Conservation (phyloP, 768 basidiomycete genomes). For the Tylopilus felleus region DNA sequence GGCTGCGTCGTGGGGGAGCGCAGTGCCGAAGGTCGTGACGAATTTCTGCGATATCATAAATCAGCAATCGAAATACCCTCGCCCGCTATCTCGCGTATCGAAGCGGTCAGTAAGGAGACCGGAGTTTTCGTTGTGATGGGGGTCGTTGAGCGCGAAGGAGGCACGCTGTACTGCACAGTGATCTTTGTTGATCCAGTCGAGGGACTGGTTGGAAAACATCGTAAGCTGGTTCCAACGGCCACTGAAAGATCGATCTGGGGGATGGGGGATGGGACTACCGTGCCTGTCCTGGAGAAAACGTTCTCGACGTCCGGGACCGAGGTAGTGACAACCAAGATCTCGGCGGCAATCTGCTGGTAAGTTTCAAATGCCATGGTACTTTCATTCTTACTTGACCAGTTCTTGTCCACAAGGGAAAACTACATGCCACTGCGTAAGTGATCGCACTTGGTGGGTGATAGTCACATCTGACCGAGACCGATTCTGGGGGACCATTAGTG, state of each 20-base stretch:
- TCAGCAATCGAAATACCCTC: constrained; percentile 60
- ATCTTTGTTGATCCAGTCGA: constrained; percentile 52
- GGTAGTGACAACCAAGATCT: constrained; percentile 42
- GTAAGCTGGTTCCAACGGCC: constrained; percentile 63
- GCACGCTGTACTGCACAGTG: constrained; percentile 60
- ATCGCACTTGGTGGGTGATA: not conserved
- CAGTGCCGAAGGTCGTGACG: constrained; percentile 49
- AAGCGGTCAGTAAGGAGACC: constrained; percentile 44
- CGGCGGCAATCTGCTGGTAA: constrained; percentile 59
- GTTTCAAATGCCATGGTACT: constrained; percentile 6
- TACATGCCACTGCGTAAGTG: constrained; percentile 61
- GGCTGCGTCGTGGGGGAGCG: constrained; percentile 48
- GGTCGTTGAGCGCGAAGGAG: constrained; percentile 55
- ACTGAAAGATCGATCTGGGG: constrained; percentile 63
- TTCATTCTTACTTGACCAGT: not conserved
- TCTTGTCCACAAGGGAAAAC: constrained; percentile 52
- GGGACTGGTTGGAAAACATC: constrained; percentile 58
- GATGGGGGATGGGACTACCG: constrained; percentile 50
- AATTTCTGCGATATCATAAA: constrained; percentile 51
- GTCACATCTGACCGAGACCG: not conserved
- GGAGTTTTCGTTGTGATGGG: constrained; percentile 58
- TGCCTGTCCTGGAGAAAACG: constrained; percentile 44
- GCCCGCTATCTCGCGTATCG: constrained; percentile 44
- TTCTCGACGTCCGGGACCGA: constrained; percentile 31
- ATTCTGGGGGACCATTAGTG: constrained; percentile 40